These are phyloP conservation scores for Wallacemonas sp. DNA, from an alignment of 208 protist species.

Conservation along the genomic window DNA sequence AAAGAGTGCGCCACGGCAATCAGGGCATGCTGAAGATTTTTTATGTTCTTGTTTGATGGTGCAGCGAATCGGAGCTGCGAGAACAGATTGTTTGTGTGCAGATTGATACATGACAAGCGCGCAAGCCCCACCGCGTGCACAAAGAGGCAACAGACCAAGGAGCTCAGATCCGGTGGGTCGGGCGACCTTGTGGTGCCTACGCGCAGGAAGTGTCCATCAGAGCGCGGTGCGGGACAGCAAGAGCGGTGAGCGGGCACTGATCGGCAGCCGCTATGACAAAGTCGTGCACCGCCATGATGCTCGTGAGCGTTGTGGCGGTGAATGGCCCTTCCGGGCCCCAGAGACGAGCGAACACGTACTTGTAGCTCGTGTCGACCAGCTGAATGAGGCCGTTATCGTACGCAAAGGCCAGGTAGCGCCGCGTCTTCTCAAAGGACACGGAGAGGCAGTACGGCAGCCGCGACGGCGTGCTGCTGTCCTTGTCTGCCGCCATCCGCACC, in stretches of 20 bases:
- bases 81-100: too few relatives aligned
- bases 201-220: too few relatives aligned
- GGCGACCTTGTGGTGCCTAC: too few relatives aligned
- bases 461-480: not conserved
- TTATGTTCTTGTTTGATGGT: too few relatives aligned
- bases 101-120: too few relatives aligned
- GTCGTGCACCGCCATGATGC: not conserved
- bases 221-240: conserved; percentile 1
- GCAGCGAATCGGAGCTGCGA: too few relatives aligned
- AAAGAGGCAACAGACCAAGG: too few relatives aligned
- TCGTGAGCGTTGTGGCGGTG: not conserved
- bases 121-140: too few relatives aligned
- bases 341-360: conserved; percentile 62
- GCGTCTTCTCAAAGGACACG: conserved; percentile 8
- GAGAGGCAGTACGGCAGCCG: conserved; percentile 10
- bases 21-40: too few relatives aligned
- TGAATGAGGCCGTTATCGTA: conserved; percentile 79
- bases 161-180: too few relatives aligned
- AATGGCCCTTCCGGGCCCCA: conserved; percentile 24
- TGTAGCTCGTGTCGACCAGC: conserved; percentile 68
- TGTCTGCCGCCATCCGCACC: not conserved
- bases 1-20: too few relatives aligned
- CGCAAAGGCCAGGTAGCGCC: conserved; percentile 42
- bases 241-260: conserved; percentile 8
- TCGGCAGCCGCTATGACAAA: not conserved